Percentiles rank a stretch among this genome's conserved stretches.
Evolutionary conservation across 345 rosid genomes (phyloP).

Genomic region (Citrus sp.): DNA sequence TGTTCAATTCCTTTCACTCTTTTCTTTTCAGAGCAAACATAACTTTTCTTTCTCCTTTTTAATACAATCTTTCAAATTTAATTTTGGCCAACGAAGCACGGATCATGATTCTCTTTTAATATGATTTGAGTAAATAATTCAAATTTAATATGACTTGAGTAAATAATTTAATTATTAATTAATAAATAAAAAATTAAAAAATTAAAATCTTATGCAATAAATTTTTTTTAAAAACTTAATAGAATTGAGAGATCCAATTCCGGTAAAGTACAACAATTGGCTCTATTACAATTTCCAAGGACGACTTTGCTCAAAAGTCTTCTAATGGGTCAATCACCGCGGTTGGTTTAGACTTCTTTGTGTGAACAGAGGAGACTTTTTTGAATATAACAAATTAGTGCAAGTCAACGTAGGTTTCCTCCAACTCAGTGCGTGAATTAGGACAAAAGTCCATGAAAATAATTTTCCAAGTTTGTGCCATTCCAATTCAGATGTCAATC

Average conservation of each 20-base stretch:
- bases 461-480: not conserved
- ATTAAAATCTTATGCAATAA: no score
- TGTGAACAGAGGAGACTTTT: constrained; percentile 28
- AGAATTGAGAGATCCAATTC: no score
- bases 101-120: no score
- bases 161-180: no score
- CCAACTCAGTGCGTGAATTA: not conserved
- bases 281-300: not conserved
- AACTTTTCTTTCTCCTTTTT: not conserved
- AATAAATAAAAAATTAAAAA: no score
- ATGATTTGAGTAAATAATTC: no score
- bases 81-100: not conserved
- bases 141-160: no score
- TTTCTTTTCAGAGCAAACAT: not conserved
- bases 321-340: not conserved
- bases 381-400: not conserved
- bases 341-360: not conserved
- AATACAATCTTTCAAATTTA: not conserved
- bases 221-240: no score
- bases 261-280: not conserved
- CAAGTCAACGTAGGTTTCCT: constrained; percentile 17
- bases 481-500: constrained; percentile 1
- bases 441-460: not conserved
- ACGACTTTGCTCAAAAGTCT: not conserved
- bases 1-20: constrained; percentile 3